These are phyloP conservation scores for Pseudozyma flocculosa DNA, from an alignment of 1,284 basidiomycete species.

Conservation along the genomic window DNA sequence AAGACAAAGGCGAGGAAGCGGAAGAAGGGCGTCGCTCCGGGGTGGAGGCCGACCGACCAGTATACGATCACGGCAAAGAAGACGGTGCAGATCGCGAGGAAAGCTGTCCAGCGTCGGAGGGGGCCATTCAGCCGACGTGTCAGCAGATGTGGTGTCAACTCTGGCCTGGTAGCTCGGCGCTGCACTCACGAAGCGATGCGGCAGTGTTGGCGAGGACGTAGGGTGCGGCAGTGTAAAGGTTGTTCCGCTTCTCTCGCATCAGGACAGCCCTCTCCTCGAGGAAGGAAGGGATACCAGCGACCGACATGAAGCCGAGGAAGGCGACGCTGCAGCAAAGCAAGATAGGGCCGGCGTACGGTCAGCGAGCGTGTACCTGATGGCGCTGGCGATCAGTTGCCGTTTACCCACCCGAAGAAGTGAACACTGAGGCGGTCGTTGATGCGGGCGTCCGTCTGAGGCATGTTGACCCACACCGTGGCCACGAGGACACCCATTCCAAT, in stretches of 20 bases:
- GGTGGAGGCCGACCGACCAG: conserved; percentile 62
- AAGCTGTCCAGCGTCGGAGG: conserved; percentile 32
- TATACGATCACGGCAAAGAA: conserved; percentile 53
- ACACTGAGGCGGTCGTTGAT: conserved; percentile 58
- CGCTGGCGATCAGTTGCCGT: too few species aligned
- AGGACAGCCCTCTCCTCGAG: conserved; percentile 60
- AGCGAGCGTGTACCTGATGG: too few species aligned
- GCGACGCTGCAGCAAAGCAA: conserved; percentile 59
- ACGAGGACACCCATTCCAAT: conserved; percentile 57
- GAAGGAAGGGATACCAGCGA: conserved; percentile 59
- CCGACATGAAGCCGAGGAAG: conserved; percentile 65
- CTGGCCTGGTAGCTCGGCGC: too few species aligned
- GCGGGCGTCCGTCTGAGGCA: conserved; percentile 58
- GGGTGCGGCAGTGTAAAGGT: conserved; percentile 53
- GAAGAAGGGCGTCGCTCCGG: conserved; percentile 64
- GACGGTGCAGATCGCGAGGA: conserved; percentile 56
- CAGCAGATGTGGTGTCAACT: too few species aligned
- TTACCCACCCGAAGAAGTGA: conserved; percentile 30
- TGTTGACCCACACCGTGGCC: conserved; percentile 67
- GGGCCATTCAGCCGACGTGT: too few species aligned
- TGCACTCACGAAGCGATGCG: conserved; percentile 3
- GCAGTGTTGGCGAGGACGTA: conserved; percentile 52
- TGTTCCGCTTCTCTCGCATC: conserved; percentile 58
- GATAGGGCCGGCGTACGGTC: conserved; percentile 29
- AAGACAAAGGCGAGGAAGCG: conserved; percentile 65